Conservation (phyloP, 371 early-diverging fungal genomes). For the Amoeboaphelidium protococcarum region DNA sequence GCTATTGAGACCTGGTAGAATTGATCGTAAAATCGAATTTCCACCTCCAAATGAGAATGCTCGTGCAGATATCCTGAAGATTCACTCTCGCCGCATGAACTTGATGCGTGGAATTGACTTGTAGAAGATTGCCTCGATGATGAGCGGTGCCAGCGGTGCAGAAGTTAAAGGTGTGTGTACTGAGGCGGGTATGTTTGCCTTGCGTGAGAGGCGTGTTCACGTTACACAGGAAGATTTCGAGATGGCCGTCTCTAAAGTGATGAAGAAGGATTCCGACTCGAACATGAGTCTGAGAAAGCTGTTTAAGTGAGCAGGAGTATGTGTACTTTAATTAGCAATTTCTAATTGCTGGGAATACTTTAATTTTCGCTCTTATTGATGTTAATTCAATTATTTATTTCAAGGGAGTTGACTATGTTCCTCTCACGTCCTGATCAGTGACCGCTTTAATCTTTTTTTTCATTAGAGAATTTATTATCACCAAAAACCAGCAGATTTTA, state of each 20-base stretch:
- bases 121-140: slow-evolving; percentile 77
- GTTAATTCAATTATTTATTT: too few species aligned
- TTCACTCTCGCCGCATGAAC: slow-evolving; percentile 99
- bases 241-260: slow-evolving; percentile 97
- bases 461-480: too few species aligned
- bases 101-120: slow-evolving; percentile 93
- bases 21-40: slow-evolving; percentile 99
- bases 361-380: too few species aligned
- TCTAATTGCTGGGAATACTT: slow-evolving; percentile 1
- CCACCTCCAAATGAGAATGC: slow-evolving; percentile 95
- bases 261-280: slow-evolving; percentile 93
- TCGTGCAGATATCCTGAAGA: slow-evolving; percentile 92
- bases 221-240: slow-evolving; percentile 99
- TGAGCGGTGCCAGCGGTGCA: slow-evolving; percentile 91
- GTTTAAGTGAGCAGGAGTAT: slow-evolving; percentile 51
- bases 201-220: slow-evolving; percentile 94
- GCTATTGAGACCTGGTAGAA: slow-evolving; percentile 88
- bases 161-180: slow-evolving; percentile 99
- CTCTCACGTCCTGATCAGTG: too few species aligned
- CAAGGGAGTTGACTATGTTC: too few species aligned
- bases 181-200: slow-evolving; percentile 99
- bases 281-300: slow-evolving; percentile 88
- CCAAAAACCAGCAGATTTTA: too few species aligned
- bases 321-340: neutral
- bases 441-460: too few species aligned